phyloP scores from a whole-genome alignment of 2,329 filamentous ascomycete genomes.

The Acarospora socialis region DNA sequence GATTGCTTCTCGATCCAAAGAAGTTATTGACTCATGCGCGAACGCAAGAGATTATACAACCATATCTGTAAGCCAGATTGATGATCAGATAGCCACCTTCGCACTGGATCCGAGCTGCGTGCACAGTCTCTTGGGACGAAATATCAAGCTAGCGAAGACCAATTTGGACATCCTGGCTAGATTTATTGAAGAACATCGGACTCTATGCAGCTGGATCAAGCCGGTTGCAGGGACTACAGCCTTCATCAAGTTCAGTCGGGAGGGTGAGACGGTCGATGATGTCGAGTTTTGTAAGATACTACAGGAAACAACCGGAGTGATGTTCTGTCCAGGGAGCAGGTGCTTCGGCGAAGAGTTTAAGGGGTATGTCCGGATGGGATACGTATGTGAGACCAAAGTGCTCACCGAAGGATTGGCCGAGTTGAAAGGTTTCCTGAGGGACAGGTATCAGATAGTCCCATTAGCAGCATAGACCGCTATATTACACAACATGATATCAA shows the following conservation, averaged over 20 bases:
- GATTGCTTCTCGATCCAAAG: constrained; percentile 53
- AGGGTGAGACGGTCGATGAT: constrained; percentile 53
- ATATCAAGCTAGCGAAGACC: constrained; percentile 50
- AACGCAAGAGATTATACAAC: constrained; percentile 67
- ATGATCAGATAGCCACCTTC: constrained; percentile 63
- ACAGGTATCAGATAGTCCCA: constrained; percentile 39
- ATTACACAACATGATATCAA: no score
- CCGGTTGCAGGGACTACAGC: constrained; percentile 69
- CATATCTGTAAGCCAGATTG: constrained; percentile 70
- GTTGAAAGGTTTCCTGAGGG: constrained; percentile 40
- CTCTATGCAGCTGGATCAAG: constrained; percentile 54
- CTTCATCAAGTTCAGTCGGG: constrained; percentile 54
- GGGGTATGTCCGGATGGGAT: constrained; percentile 66
- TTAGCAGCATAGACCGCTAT: no score
- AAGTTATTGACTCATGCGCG: constrained; percentile 50
- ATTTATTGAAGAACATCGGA: constrained; percentile 51
- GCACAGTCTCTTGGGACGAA: constrained; percentile 47
- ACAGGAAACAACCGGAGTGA: constrained; percentile 52
- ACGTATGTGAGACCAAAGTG: constrained; percentile 56
- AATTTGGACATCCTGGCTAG: constrained; percentile 53
- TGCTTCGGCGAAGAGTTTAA: constrained; percentile 63
- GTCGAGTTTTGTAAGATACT: constrained; percentile 56
- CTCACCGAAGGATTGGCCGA: constrained; percentile 50
- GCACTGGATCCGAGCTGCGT: constrained; percentile 54
- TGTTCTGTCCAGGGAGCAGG: constrained; percentile 58